Percentiles rank a stretch among this genome's conserved stretches.
phyloP scores from a whole-genome alignment of 768 basidiomycete genomes.

The Mycena pura region DNA sequence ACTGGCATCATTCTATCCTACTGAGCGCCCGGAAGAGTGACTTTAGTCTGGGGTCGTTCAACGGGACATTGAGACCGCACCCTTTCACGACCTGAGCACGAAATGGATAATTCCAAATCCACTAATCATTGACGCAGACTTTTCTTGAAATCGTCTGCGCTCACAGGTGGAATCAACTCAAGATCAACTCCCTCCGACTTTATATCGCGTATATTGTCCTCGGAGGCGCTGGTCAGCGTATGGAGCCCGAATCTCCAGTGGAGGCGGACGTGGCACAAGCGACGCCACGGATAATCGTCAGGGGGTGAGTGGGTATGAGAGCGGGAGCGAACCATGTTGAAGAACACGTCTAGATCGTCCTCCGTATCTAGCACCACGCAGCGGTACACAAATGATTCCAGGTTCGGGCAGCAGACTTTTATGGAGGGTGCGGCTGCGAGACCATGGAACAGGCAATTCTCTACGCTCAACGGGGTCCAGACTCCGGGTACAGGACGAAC shows the following conservation, averaged over 20 bases:
- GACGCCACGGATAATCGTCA: neutral
- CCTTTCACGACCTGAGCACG: no score
- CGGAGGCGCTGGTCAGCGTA: neutral
- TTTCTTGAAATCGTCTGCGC: neutral
- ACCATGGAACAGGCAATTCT: neutral
- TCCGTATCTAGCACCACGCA: neutral
- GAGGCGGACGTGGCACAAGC: slow-evolving; percentile 3
- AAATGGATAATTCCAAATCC: no score
- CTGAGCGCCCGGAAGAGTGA: no score
- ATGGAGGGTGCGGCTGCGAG: neutral
- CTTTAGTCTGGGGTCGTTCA: no score
- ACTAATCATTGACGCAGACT: no score
- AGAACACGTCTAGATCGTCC: slow-evolving; percentile 5
- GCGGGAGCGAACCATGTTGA: neutral
- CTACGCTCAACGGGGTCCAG: neutral
- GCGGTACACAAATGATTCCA: neutral
- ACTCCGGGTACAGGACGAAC: neutral
- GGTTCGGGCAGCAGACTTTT: slow-evolving; percentile 2
- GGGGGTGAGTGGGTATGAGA: neutral
- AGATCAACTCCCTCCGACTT: slow-evolving; percentile 3
- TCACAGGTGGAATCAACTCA: neutral
- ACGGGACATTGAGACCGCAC: no score
- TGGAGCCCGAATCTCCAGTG: neutral
- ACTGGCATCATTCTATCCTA: no score
- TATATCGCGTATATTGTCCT: slow-evolving; percentile 5